Base-by-base conservation (phyloP, 805 yeast species). In the Lachancea mirantina region DNA sequence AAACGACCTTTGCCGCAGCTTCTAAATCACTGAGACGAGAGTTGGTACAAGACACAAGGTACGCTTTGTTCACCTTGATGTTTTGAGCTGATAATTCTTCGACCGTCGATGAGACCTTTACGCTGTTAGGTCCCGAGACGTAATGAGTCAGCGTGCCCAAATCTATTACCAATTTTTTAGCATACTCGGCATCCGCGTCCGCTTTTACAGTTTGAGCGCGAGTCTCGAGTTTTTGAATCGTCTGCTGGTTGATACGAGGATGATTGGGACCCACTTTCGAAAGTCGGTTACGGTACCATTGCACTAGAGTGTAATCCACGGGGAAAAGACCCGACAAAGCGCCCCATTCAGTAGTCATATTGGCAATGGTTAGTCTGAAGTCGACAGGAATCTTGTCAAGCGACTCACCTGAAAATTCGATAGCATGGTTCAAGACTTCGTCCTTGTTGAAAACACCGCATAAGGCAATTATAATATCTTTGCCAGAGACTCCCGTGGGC, bases 301-400 rank as follows among this genome's bases (percentile, higher is more conserved):
- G 65, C 22, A 85, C 61, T 45, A 88, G 67, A 9, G 77, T 76
- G 14, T 73, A 65, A 58, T 92, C 99, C 7, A 89, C 87, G n/a
- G 99, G 97, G 76, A 92, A 92, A 37, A 92, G 66, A 25, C 99
- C 99, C 5, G 96, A 82, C 6, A 92, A 67, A 1, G 97, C 97
- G 52, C 97, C 97, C 97, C 97, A 88, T 62, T 88, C 97, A 17
- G 97, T 88, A 23, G 97, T 89, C 96, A 85, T 84, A 53, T 88
- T 88, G 32, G 97, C 96, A 46, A 88, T 88, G 19, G 96, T 89
- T 42, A 88, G 66, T 61, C 96, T 72, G 54, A 81, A 79, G 55
- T 89, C 95, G 30, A 87, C 71, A 2, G 94, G 67, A 34, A 85
- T 62, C 41, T 71, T 67, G 20, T 70, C 64, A 23, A 87, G 65